Base-by-base conservation (phyloP, 2,329 filamentous ascomycete species). In the Diplocarpon mali region DNA sequence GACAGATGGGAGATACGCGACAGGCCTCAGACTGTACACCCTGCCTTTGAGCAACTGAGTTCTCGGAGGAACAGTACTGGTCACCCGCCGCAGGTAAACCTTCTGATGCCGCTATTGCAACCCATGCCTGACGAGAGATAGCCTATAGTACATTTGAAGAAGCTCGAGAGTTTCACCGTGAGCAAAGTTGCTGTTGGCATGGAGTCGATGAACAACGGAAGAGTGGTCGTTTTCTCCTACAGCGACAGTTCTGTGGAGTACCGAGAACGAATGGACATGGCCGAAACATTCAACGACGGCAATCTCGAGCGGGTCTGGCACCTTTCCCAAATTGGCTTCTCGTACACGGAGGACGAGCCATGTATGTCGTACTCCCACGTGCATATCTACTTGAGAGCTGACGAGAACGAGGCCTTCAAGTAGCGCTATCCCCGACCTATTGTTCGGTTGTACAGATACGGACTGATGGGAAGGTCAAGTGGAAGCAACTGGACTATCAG, bases 181-280 rank as follows among this genome's bases (percentile, higher is more conserved):
- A 76, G 83, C 53, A 88, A 86, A 60, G 71, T 84, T 17, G 68
- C 89, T 1, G 64, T 95, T 32, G 75, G 76, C 0, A 68, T 92
- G 27, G 75, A 82, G 38, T 68, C 78, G 2, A 69, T 84, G 14
- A 82, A 83, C 54, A 78, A 82, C 48, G 83, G 84, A 39, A 86
- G 78, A 47, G 71, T 83, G 2, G 52, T 95, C 2, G 79, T 82
- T 27, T 69, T 95, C 47, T 73, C 75, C 20, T 85, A 85, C 55
- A 84, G 84, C 49, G 88, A 95, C 60, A 85, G 89, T 10, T 83
- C 79, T 0, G 70, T 93, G 3, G 81, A 92, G 54, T 85, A 90
- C 62, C 78, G 85, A 45, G 84, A 93, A 57, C 76, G 87, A 10
- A 71, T 75, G 38, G 84, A 77, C 0, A 82, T 94, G 73, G 71